Evolutionary conservation across 805 yeast genomes (phyloP).

Genomic region (Pichia nanzhaoensis): DNA sequence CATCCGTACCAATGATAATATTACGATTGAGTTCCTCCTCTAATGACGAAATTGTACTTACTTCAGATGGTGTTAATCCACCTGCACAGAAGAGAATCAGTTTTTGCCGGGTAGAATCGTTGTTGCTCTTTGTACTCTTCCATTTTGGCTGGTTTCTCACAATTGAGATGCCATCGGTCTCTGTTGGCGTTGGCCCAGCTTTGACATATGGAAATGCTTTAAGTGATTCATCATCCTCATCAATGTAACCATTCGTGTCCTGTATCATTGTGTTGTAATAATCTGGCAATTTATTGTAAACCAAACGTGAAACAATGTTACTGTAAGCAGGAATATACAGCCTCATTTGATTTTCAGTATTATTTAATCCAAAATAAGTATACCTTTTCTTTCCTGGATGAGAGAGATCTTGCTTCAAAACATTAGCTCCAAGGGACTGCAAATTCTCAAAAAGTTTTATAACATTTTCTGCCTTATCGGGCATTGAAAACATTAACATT

Average conservation of each 20-base stretch:
- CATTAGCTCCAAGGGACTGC: slow-evolving; percentile 32
- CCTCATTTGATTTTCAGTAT: slow-evolving; percentile 22
- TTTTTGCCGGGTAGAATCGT: slow-evolving; percentile 45
- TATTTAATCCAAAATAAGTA: slow-evolving; percentile 46
- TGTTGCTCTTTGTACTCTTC: slow-evolving; percentile 23
- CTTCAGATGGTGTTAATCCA: slow-evolving; percentile 80
- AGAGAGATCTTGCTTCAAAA: slow-evolving; percentile 33
- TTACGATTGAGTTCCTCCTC: slow-evolving; percentile 59
- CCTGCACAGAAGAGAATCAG: slow-evolving; percentile 82
- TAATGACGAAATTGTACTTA: slow-evolving; percentile 67
- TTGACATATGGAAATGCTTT: slow-evolving; percentile 47
- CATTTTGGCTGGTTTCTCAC: slow-evolving; percentile 27
- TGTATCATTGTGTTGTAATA: slow-evolving; percentile 16
- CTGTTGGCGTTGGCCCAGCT: slow-evolving; percentile 27
- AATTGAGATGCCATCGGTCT: slow-evolving; percentile 7
- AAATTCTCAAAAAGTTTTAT: slow-evolving; percentile 53
- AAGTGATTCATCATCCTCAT: slow-evolving; percentile 33
- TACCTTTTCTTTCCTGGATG: slow-evolving; percentile 40
- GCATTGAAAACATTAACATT: slow-evolving; percentile 47
- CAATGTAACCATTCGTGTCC: slow-evolving; percentile 10
- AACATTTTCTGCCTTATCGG: slow-evolving; percentile 31
- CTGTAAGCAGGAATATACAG: slow-evolving; percentile 24
- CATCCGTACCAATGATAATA: slow-evolving; percentile 76
- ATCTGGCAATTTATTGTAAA: slow-evolving; percentile 25
- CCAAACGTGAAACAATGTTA: slow-evolving; percentile 24